Conservation (phyloP, 148 eudicot species). For the Nepenthes mirabilis region DNA sequence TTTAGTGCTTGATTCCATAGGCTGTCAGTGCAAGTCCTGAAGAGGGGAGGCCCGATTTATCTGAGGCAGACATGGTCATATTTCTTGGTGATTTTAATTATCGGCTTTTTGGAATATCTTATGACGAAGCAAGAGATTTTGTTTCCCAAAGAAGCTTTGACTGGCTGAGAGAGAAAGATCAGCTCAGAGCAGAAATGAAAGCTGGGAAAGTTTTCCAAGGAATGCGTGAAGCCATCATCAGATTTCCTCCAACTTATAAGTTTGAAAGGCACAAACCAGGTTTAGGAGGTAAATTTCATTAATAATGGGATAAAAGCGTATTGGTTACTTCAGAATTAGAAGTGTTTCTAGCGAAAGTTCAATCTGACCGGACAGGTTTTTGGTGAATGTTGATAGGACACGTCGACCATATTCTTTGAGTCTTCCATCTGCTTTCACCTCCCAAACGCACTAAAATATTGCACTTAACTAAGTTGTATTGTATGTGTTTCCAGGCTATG, state of each 20-base stretch:
- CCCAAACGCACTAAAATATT: neutral
- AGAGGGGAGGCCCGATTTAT: conserved; percentile 72
- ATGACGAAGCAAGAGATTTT: conserved; percentile 96
- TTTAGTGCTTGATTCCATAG: conserved; percentile 20
- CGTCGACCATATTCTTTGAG: neutral
- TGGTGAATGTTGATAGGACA: too few relatives aligned
- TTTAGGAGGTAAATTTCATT: conserved; percentile 60
- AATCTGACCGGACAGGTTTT: too few relatives aligned
- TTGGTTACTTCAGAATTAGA: neutral
- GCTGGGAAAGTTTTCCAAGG: conserved; percentile 97
- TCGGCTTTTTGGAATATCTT: conserved; percentile 92
- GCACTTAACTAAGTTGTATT: neutral
- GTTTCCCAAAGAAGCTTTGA: conserved; percentile 98
- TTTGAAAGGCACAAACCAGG: conserved; percentile 80
- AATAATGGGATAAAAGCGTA: neutral
- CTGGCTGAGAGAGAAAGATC: conserved; percentile 97
- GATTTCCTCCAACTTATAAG: conserved; percentile 95
- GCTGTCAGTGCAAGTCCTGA: conserved; percentile 39
- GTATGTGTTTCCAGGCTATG: conserved; percentile 54
- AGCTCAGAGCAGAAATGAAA: conserved; percentile 93
- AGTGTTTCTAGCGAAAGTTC: neutral
- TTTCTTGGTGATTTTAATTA: conserved; percentile 91
- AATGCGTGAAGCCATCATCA: conserved; percentile 87
- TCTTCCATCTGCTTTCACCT: neutral
- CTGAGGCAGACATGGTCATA: conserved; percentile 90